Base-by-base conservation (phyloP, 1,284 basidiomycete species). In the Neonothopanus nambi region DNA sequence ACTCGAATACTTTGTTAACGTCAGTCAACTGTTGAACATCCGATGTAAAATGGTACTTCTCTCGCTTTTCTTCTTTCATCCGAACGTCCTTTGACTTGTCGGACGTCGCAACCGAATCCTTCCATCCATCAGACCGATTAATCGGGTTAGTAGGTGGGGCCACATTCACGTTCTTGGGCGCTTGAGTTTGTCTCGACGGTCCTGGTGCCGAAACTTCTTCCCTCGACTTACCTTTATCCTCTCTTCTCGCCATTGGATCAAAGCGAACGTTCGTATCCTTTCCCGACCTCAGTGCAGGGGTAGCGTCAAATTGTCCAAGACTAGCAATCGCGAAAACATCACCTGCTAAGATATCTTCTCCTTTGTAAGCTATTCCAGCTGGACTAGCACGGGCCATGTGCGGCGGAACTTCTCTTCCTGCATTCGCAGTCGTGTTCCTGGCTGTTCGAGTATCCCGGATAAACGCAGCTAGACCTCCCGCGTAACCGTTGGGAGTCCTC, bases 61-160 rank as follows among this genome's bases (percentile, higher is more conserved):
- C 30, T 28, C 13, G 9, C 36, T 48, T 56, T 17, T 45, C 56
- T 5, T 56, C 54, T 30, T 37, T 39, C 5, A 21, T 33, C 6
- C 4, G 15, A 3, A 11, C 13, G 20, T 48, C 48, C 26, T 28
- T n/a, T n/a, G n/a, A n/a, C n/a, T n/a, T 28, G 26, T 28, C 26
- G 26, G 5, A 5, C 11, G 28, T 43, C 1, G 47, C 41, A 18
- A 43, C 11, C 8, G 53, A 49, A 3, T 39, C 43, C 35, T 60
- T 55, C 59, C 59, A 60, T 8, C 59, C 59, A 0, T 60, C 56
- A 2, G 21, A 17, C 1, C 51, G 18, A 23, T 61, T 61, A 8
- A 61, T 57, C 18, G 59, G 57, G 21, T 61, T 48, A 1, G 43
- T 24, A 0, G 59, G 59, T 1, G 51, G 39, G 12, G 49, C 52